Conservation (phyloP, 768 basidiomycete species). For the Tulasnella sp. region DNA sequence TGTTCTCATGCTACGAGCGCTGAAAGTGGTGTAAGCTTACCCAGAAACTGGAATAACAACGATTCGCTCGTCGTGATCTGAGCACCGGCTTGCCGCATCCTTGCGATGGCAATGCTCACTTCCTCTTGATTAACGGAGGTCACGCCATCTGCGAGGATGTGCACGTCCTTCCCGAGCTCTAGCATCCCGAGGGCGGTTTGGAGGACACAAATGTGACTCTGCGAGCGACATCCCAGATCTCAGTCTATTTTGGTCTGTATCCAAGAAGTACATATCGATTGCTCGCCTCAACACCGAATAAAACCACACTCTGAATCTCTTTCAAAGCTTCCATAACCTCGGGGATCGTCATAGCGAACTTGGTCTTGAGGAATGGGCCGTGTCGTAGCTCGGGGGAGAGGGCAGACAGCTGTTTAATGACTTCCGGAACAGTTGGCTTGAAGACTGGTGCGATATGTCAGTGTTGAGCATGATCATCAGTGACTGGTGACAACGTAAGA, state of each 20-base stretch:
- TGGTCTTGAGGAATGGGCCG: conserved; percentile 61
- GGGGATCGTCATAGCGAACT: conserved; percentile 77
- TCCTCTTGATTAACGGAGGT: conserved; percentile 76
- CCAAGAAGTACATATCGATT: background rate
- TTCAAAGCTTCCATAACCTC: conserved; percentile 51
- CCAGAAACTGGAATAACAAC: conserved; percentile 63
- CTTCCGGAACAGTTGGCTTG: conserved; percentile 54
- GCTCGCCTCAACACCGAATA: conserved; percentile 83
- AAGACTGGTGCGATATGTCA: conserved; percentile 48
- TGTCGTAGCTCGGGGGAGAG: conserved; percentile 48
- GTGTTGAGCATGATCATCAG: conserved; percentile 1
- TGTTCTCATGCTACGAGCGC: no score
- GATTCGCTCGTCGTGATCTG: conserved; percentile 74
- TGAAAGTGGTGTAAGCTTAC: conserved; percentile 27
- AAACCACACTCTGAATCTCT: conserved; percentile 47
- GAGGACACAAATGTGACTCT: conserved; percentile 85
- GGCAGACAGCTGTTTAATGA: conserved; percentile 35
- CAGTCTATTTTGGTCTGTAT: background rate
- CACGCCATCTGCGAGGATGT: conserved; percentile 75
- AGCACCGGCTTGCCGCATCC: conserved; percentile 59
- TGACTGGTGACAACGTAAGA: background rate
- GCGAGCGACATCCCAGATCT: no score
- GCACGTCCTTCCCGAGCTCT: conserved; percentile 38
- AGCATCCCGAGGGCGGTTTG: conserved; percentile 71
- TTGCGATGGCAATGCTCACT: conserved; percentile 59